Evolutionary conservation across 2,329 filamentous ascomycete species (phyloP).

Genomic region (Sphaerulina populicola): DNA sequence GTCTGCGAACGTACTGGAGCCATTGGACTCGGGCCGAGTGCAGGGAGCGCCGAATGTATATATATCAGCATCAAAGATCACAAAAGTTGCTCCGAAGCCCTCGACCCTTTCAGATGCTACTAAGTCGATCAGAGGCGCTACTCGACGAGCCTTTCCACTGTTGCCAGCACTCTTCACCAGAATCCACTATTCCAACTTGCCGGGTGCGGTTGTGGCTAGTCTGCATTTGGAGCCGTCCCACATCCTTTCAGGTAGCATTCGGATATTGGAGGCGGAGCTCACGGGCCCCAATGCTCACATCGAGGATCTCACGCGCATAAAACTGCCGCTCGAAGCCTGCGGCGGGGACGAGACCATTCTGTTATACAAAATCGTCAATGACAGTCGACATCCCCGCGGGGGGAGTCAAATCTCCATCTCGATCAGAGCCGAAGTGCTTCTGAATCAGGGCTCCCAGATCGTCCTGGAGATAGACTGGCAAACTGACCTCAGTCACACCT

Average conservation of each 20-base stretch:
- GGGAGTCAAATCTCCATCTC: conserved; percentile 13
- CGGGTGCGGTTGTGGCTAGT: conserved; percentile 24
- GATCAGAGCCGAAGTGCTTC: conserved; percentile 18
- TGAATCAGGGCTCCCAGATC: conserved; percentile 21
- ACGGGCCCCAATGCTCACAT: conserved; percentile 51
- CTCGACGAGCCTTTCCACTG: conserved; percentile 55
- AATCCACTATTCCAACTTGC: conserved; percentile 61
- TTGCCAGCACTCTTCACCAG: conserved; percentile 64
- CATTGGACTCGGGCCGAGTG: conserved; percentile 56
- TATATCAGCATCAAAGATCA: conserved; percentile 65
- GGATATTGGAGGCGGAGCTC: conserved; percentile 52
- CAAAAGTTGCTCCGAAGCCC: conserved; percentile 61
- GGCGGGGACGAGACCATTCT: conserved; percentile 69
- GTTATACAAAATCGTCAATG: conserved; percentile 48
- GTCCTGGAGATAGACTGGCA: conserved; percentile 25
- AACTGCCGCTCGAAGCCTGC: conserved; percentile 29
- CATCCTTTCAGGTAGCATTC: conserved; percentile 35
- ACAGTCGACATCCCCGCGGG: background rate
- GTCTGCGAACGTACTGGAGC: conserved; percentile 67
- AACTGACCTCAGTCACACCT: conserved; percentile 18
- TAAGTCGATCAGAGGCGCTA: conserved; percentile 56
- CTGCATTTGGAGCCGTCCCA: conserved; percentile 28
- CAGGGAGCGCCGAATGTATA: conserved; percentile 46
- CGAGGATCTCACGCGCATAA: conserved; percentile 31
- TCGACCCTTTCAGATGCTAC: conserved; percentile 52